These are phyloP conservation scores for Diaporthe citrichinensis DNA, from an alignment of 2,329 filamentous ascomycete species.

Conservation along the genomic window DNA sequence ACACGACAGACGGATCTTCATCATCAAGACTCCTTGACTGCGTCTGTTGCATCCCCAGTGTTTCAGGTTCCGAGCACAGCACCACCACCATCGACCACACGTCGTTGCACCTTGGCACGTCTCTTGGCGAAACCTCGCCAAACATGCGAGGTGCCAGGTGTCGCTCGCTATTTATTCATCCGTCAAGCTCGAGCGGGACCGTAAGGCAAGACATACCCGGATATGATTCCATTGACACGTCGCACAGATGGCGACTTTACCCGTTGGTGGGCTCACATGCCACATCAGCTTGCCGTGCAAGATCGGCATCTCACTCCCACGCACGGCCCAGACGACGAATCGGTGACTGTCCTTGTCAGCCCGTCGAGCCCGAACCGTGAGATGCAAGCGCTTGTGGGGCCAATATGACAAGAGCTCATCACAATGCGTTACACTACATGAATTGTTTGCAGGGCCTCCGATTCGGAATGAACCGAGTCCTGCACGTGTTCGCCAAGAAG, in stretches of 20 bases:
- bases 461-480: constrained; percentile 11
- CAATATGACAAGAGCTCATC: neutral
- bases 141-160: constrained; percentile 25
- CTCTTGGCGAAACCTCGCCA: constrained; percentile 22
- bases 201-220: neutral
- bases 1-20: constrained; percentile 9
- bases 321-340: neutral
- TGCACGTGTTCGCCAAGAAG: constrained; percentile 29
- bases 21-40: neutral
- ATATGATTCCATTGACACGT: neutral
- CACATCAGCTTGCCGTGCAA: constrained; percentile 1
- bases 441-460: neutral
- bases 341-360: neutral
- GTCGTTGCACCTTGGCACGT: constrained; percentile 10
- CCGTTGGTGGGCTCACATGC: neutral
- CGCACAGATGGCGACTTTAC: neutral
- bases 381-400: constrained; percentile 47
- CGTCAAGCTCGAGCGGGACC: neutral
- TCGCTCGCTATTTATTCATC: neutral
- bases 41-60: constrained; percentile 17
- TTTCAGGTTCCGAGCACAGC: constrained; percentile 28
- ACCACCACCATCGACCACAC: neutral
- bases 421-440: neutral
- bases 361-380: neutral
- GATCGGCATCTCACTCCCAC: constrained; percentile 3